Base-by-base conservation (phyloP, 805 yeast species). In the Yarrowia keelungensis region DNA sequence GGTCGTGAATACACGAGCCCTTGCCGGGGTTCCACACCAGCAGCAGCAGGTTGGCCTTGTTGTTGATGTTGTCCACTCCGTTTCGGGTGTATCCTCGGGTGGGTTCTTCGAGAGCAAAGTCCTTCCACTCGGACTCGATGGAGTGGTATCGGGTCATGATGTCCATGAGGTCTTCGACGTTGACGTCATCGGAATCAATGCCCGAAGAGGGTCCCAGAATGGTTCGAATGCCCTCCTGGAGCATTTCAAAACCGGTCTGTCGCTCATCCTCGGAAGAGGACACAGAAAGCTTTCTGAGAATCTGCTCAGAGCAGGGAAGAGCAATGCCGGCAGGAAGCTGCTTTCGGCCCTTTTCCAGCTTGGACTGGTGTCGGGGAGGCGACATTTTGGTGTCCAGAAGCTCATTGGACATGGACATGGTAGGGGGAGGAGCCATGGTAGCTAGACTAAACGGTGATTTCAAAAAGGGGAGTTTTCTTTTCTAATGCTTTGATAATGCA, bases 21-120 rank as follows among this genome's bases (percentile, higher is more conserved):
- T 82, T 81, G 8, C 86, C 86, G 0, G 92, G 92, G 66, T 83
- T 82, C 94, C 94, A 89, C 22, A 88, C 91, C 64, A 89, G 77
- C 15, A 89, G 77, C 66, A 89, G 80, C 69, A 89, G 79, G 73
- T 89, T 88, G 50, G 91, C 97, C 73, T 85, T 86, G 16, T 84
- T 84, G 76, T 90, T 90, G 72, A 91, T 83, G 74, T 89, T 87
- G 45, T 84, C 86, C 38, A 94, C 84, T 1, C 97, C 97, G 75
- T 90, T 91, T 69, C 92, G 76, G 26, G 87, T 83, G 74, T 88
- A 89, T 41, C 65, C 64, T 70, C 85, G 75, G 41, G 82, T 74
- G 10, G 79, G 72, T 72, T 89, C 91, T 42, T 78, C 79, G 43
- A 84, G 79, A 4, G 90, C 91, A 77, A 78, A 88, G 70, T 79